These are phyloP conservation scores for Trichopus zeylanicus DNA, from an alignment of 116 monocot genomes.

Conservation along the genomic window DNA sequence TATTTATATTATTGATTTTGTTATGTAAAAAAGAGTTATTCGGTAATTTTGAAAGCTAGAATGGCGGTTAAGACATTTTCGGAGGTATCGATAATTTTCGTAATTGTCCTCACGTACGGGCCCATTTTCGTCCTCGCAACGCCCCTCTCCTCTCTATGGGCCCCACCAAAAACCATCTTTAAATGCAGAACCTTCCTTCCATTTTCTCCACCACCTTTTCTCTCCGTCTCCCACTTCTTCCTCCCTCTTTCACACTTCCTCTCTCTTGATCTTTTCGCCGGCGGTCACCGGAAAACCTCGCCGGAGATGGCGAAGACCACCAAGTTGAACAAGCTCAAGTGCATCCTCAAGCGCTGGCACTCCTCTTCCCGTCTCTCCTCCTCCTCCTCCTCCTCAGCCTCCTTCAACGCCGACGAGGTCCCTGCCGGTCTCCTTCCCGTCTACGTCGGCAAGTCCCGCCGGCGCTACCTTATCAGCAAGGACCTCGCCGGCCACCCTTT, in stretches of 20 bases:
- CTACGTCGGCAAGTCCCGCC: slow-evolving; percentile 82
- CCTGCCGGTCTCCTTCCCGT: slow-evolving; percentile 44
- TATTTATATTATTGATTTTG: too few species aligned
- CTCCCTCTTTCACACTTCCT: slow-evolving; percentile 1
- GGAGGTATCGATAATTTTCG: not conserved
- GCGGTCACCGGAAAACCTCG: not conserved
- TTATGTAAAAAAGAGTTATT: not conserved
- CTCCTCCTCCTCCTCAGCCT: not conserved
- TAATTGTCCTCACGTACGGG: not conserved
- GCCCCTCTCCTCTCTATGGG: not conserved
- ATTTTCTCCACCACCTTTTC: not conserved
- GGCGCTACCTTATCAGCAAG: slow-evolving; percentile 52
- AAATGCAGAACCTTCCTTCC: not conserved
- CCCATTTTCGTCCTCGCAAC: not conserved
- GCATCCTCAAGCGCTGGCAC: slow-evolving; percentile 65
- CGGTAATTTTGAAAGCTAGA: not conserved
- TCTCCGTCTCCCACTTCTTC: not conserved
- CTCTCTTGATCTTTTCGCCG: not conserved
- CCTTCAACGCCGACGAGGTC: slow-evolving; percentile 20
- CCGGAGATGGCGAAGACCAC: slow-evolving; percentile 27
- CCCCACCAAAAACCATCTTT: not conserved
- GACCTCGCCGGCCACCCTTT: slow-evolving; percentile 48
- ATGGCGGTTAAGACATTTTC: too few species aligned
- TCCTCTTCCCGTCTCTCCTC: slow-evolving; percentile 17
- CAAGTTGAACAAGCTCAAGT: slow-evolving; percentile 66